Conservation (phyloP, 2,329 filamentous ascomycete species). For the Phialemonium atrogriseum region DNA sequence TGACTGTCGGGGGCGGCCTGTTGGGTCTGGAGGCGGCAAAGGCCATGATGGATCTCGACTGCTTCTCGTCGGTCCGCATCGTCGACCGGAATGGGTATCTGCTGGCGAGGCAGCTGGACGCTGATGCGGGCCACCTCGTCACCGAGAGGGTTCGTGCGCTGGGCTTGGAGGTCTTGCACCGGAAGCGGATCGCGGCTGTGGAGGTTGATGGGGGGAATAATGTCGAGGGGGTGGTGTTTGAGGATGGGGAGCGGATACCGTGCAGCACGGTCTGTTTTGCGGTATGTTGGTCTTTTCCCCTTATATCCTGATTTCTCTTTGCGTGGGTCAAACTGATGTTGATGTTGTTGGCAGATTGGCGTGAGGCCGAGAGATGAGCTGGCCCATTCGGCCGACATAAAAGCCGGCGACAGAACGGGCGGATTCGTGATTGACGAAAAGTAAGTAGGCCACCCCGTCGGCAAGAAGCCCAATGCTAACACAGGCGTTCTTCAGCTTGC, state of each 20-base stretch:
- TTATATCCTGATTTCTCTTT: too few relatives aligned
- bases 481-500: too few relatives aligned
- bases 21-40: slow-evolving; percentile 85
- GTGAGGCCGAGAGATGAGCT: slow-evolving; percentile 75
- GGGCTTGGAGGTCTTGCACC: slow-evolving; percentile 72
- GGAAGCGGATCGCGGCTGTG: slow-evolving; percentile 66
- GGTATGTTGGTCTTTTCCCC: too few relatives aligned
- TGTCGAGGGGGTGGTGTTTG: slow-evolving; percentile 68
- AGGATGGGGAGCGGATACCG: slow-evolving; percentile 69
- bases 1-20: slow-evolving; percentile 77
- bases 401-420: slow-evolving; percentile 63
- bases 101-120: slow-evolving; percentile 72
- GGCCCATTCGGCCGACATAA: slow-evolving; percentile 60
- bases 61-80: slow-evolving; percentile 65
- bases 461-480: too few relatives aligned
- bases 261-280: slow-evolving; percentile 84
- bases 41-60: slow-evolving; percentile 78
- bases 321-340: too few relatives aligned
- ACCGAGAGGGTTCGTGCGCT: slow-evolving; percentile 72
- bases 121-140: slow-evolving; percentile 72
- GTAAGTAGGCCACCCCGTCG: too few relatives aligned
- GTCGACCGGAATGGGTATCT: slow-evolving; percentile 82
- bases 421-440: slow-evolving; percentile 64
- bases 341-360: too few relatives aligned
- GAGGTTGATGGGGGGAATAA: slow-evolving; percentile 57